Conservation (phyloP, 2,329 filamentous ascomycete species). For the Aureobasidium sp. region DNA sequence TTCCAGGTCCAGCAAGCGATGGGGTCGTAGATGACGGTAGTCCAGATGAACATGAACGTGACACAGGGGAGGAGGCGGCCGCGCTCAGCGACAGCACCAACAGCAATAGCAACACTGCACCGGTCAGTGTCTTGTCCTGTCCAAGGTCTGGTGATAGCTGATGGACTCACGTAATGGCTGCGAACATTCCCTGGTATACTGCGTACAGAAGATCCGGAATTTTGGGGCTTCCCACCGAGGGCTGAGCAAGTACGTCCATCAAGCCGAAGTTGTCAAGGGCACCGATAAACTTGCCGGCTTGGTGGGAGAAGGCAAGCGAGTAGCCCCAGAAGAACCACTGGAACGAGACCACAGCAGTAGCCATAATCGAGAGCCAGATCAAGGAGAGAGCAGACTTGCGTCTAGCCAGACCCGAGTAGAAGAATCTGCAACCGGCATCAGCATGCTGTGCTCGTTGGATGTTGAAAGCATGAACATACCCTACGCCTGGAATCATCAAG, state of each 20-base stretch:
- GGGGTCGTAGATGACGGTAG: slow-evolving; percentile 81
- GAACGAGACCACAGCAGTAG: slow-evolving; percentile 69
- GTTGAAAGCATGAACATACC: slow-evolving; percentile 33
- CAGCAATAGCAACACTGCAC: slow-evolving; percentile 64
- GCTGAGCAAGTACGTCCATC: slow-evolving; percentile 62
- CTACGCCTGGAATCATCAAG: slow-evolving; percentile 88
- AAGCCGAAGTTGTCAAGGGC: slow-evolving; percentile 73
- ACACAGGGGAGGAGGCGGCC: slow-evolving; percentile 82
- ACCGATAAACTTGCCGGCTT: slow-evolving; percentile 66
- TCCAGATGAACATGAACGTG: slow-evolving; percentile 90
- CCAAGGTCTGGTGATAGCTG: too few species aligned
- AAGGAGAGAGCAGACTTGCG: slow-evolving; percentile 82
- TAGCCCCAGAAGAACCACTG: slow-evolving; percentile 98
- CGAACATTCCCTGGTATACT: slow-evolving; percentile 83
- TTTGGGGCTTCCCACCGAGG: slow-evolving; percentile 62
- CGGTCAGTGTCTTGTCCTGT: slow-evolving; percentile 6
- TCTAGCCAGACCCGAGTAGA: slow-evolving; percentile 83
- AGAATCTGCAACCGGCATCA: slow-evolving; percentile 50
- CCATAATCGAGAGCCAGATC: slow-evolving; percentile 77
- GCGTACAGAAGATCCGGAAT: slow-evolving; percentile 80
- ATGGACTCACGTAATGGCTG: slow-evolving; percentile 64
- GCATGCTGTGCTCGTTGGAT: background rate
- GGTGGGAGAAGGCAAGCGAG: slow-evolving; percentile 72
- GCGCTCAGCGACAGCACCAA: slow-evolving; percentile 77
- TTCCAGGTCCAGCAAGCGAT: slow-evolving; percentile 98